These are phyloP conservation scores for Acacia melanoxylon DNA, from an alignment of 306 rosid species.

Conservation along the genomic window DNA sequence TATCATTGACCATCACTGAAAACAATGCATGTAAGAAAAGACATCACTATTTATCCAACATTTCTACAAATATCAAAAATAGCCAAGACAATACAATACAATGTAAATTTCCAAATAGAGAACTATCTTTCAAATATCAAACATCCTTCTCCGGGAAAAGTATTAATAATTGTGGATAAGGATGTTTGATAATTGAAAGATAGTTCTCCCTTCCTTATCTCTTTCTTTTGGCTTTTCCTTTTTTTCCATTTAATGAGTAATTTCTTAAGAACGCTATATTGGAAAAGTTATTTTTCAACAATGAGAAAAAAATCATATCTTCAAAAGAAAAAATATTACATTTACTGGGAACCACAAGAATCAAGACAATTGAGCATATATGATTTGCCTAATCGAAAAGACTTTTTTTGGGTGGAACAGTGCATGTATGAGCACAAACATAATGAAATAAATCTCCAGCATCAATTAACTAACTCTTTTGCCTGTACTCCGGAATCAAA, in stretches of 20 bases:
- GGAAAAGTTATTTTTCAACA: neutral
- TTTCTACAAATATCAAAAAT: neutral
- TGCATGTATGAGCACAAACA: neutral
- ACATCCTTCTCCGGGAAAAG: neutral
- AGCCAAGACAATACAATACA: neutral
- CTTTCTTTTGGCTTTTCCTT: neutral
- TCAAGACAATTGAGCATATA: neutral
- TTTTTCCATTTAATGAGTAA: neutral
- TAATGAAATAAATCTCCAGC: neutral
- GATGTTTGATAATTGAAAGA: neutral
- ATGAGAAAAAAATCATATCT: neutral
- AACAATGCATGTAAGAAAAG: neutral
- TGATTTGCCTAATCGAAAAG: neutral
- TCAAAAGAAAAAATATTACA: neutral
- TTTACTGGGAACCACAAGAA: neutral
- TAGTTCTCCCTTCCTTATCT: neutral
- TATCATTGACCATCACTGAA: neutral
- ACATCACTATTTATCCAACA: neutral
- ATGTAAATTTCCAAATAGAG: conserved; percentile 7
- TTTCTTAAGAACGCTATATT: conserved; percentile 10
- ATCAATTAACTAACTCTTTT: neutral
- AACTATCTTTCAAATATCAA: neutral
- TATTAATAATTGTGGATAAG: neutral
- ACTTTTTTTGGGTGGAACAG: neutral
- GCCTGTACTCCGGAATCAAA: neutral